A percentile compares a stretch with the other conserved stretches of the same genome.
These are phyloP conservation scores for Aspergillus spinulosporus DNA, from an alignment of 2,329 filamentous ascomycete species.

Conservation along the genomic window DNA sequence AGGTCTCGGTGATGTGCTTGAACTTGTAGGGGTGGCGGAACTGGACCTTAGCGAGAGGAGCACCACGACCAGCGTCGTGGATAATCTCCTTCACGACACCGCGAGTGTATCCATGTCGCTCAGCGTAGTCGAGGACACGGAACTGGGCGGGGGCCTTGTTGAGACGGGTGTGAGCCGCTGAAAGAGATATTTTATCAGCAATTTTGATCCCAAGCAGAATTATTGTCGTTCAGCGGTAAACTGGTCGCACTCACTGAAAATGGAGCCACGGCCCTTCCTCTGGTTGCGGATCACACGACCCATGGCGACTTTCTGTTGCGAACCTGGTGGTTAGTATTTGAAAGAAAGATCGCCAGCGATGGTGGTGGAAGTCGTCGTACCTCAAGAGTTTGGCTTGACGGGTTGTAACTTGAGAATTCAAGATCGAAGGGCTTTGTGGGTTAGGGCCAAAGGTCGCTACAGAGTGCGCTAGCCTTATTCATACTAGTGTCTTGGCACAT, in stretches of 20 bases:
- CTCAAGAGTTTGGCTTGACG: slow-evolving; percentile 47
- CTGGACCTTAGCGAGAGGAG: slow-evolving; percentile 91
- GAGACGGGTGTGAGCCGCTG: slow-evolving; percentile 80
- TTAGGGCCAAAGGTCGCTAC: slow-evolving; percentile 48
- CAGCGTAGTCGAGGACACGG: slow-evolving; percentile 92
- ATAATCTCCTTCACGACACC: slow-evolving; percentile 99
- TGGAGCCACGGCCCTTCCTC: slow-evolving; percentile 74
- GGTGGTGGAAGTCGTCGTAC: slow-evolving; percentile 41
- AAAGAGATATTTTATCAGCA: slow-evolving; percentile 37
- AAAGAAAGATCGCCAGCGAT: slow-evolving; percentile 30
- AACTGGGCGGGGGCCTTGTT: slow-evolving; percentile 96
- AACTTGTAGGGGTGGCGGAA: slow-evolving; percentile 99
- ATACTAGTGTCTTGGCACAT: slow-evolving; percentile 31
- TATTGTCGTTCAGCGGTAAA: slow-evolving; percentile 22
- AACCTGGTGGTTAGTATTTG: slow-evolving; percentile 38
- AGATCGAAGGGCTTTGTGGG: slow-evolving; percentile 45
- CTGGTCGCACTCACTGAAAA: slow-evolving; percentile 66
- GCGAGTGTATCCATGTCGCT: slow-evolving; percentile 96
- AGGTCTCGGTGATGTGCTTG: slow-evolving; percentile 97
- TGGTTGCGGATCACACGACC: slow-evolving; percentile 76
- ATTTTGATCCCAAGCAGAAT: slow-evolving; percentile 18
- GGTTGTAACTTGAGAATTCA: slow-evolving; percentile 45
- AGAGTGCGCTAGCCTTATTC: slow-evolving; percentile 37
- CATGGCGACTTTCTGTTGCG: slow-evolving; percentile 50
- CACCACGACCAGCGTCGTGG: slow-evolving; percentile 97